Evolutionary conservation across 257 asterid species (phyloP).

Genomic region (Penstemon eatonii): DNA sequence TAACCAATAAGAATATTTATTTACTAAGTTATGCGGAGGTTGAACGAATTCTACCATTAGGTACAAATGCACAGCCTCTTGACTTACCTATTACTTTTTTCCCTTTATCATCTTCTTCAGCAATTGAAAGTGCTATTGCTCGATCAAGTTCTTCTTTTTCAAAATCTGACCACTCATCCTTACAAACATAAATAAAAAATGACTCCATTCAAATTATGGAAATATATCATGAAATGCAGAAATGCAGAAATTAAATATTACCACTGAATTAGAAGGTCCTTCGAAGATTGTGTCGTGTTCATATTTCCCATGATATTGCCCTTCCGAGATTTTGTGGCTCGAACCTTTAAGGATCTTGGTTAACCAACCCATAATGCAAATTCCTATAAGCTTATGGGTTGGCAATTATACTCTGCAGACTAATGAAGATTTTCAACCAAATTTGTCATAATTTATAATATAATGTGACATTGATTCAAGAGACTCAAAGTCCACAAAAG

Average conservation of each 20-base stretch:
- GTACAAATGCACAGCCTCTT: constrained; percentile 20
- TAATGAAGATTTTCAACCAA: not conserved
- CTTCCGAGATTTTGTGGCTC: constrained; percentile 60
- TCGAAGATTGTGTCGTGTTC: constrained; percentile 67
- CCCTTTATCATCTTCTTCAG: constrained; percentile 76
- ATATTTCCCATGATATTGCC: constrained; percentile 71
- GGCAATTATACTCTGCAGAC: constrained; percentile 37
- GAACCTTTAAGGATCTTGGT: constrained; percentile 81
- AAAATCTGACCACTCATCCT: constrained; percentile 81
- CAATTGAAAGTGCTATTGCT: constrained; percentile 87
- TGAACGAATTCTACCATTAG: constrained; percentile 27
- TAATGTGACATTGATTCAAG: constrained; percentile 15
- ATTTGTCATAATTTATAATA: not conserved
- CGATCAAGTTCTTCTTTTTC: constrained; percentile 83
- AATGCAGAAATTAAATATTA: constrained; percentile 32
- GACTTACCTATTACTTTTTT: constrained; percentile 72
- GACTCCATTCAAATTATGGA: constrained; percentile 21
- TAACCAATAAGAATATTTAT: too few species aligned
- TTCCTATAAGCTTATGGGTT: constrained; percentile 26
- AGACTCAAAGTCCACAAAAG: constrained; percentile 18
- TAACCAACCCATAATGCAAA: constrained; percentile 70
- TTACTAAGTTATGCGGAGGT: not conserved
- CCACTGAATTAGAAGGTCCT: constrained; percentile 58
- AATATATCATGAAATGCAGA: constrained; percentile 8
- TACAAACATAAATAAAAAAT: constrained; percentile 26